Base-by-base conservation (phyloP, 2,329 filamentous ascomycete genomes). In the Aspergillus candidus region DNA sequence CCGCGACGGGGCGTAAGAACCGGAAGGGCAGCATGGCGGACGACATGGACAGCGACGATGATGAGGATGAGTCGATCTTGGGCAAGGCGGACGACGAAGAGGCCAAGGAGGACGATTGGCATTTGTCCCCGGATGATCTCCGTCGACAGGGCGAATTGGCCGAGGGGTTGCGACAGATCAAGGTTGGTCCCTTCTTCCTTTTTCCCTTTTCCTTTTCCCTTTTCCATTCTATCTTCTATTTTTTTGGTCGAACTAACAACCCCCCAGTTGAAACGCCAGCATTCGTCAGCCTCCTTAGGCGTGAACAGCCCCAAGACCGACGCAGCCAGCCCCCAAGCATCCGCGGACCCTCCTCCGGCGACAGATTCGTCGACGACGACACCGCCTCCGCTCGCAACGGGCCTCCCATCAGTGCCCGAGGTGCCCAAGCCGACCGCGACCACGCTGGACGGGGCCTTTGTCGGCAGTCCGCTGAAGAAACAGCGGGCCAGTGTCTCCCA, bases 21-120 rank as follows among this genome's bases (percentile, higher is more conserved):
- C 84, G 64, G 48, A 65, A 66, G 39, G 54, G 60, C 38, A 73
- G 30, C 13, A 49, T 68, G 49, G 71, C 78, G 45, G 82, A 80
- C 35, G 79, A 77, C 15, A 87, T 90, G 63, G 87, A 93, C 55
- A 90, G 84, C 49, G 84, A 87, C 30, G 79, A 83, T 22, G 84
- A 88, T 22, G 81, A 84, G 14, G 85, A 89, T 3, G 86, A 62
- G 30, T 60, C 63, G 6, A 76, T 79, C 40, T 66, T 84, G 22
- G 73, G 71, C 52, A 86, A 86, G 65, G 67, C 88, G 75, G 61
- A 87, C 75, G 62, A 83, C 11, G 67, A 68, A 31, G 75, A 77
- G 52, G 67, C 70, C 42, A 73, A 76, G 43, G 68, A 70, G 11
- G 67, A 70, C 39, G 72, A 73, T 15, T 56, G 52, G 27, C 57